phyloP scores from a whole-genome alignment of 352 stramenopile species.

The Pseudoperonospora humuli region DNA sequence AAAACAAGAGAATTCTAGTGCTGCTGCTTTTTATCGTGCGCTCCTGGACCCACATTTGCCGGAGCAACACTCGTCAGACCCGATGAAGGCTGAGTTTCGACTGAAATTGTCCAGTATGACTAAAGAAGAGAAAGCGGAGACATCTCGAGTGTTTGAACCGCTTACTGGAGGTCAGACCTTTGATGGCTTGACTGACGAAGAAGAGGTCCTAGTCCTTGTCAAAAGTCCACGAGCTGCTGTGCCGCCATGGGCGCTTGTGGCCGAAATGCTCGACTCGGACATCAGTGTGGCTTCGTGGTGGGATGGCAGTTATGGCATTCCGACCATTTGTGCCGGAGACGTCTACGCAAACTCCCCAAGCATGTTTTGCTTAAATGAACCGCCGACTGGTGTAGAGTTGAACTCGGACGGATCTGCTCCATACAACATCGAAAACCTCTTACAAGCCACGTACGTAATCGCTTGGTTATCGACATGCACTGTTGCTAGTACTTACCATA shows the following conservation, averaged over 20 bases:
- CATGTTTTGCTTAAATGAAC: slow-evolving; percentile 55
- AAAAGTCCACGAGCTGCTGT: slow-evolving; percentile 49
- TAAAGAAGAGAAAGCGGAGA: neutral
- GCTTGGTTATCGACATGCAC: neutral
- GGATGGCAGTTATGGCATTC: slow-evolving; percentile 63
- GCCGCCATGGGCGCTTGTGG: slow-evolving; percentile 59
- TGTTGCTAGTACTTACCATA: neutral
- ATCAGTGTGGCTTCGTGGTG: slow-evolving; percentile 77
- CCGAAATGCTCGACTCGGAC: slow-evolving; percentile 43
- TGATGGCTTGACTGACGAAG: slow-evolving; percentile 1
- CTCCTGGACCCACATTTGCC: slow-evolving; percentile 37
- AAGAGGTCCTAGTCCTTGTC: slow-evolving; percentile 38
- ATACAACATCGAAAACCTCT: slow-evolving; percentile 74
- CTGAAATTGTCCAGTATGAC: slow-evolving; percentile 8
- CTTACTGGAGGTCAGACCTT: slow-evolving; percentile 10
- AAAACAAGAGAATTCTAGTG: slow-evolving; percentile 19
- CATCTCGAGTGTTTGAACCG: slow-evolving; percentile 18
- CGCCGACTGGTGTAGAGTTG: slow-evolving; percentile 26
- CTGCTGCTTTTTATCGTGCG: slow-evolving; percentile 37
- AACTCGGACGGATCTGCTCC: slow-evolving; percentile 38
- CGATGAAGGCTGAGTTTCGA: slow-evolving; percentile 26
- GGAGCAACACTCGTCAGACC: slow-evolving; percentile 16
- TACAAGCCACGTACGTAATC: slow-evolving; percentile 45
- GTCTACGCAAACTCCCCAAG: slow-evolving; percentile 31
- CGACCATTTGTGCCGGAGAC: slow-evolving; percentile 67